A percentile compares a stretch with the other conserved stretches of the same genome.
Evolutionary conservation across 306 rosid genomes (phyloP).

Genomic region (Leucaena leucocephala): DNA sequence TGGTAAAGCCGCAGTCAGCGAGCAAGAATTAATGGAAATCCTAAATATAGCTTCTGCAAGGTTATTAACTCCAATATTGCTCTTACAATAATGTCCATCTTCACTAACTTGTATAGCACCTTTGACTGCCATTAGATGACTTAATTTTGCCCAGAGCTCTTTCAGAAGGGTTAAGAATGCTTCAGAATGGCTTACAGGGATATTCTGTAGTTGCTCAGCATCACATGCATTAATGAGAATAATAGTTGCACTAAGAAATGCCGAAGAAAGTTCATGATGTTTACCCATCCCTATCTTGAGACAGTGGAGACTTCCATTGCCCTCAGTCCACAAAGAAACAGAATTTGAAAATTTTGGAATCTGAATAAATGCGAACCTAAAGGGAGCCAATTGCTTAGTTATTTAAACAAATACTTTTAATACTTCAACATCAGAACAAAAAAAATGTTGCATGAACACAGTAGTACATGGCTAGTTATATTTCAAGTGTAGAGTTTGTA

Average conservation of each 20-base stretch:
- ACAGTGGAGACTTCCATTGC: constrained; percentile 32
- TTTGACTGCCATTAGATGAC: constrained; percentile 36
- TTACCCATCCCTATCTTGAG: constrained; percentile 54
- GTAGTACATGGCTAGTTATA: neutral
- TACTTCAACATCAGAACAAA: constrained; percentile 7
- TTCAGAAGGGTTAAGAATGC: constrained; percentile 47
- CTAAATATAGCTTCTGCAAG: constrained; percentile 72
- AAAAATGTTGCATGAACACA: neutral
- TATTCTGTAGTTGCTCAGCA: constrained; percentile 50
- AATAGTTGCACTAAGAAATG: constrained; percentile 55
- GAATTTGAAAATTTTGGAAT: constrained; percentile 49
- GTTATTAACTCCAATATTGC: constrained; percentile 56
- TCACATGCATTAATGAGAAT: constrained; percentile 61
- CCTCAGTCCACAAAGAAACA: constrained; percentile 50
- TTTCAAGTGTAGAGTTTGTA: neutral
- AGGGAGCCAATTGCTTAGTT: constrained; percentile 43
- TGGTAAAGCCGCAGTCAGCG: constrained; percentile 38
- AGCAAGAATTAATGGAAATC: constrained; percentile 57
- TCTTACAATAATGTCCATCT: constrained; percentile 42
- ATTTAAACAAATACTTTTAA: constrained; percentile 12
- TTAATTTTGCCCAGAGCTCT: constrained; percentile 53
- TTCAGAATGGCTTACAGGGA: constrained; percentile 46
- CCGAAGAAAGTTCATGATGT: constrained; percentile 60
- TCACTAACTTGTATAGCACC: constrained; percentile 34
- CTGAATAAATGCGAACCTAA: constrained; percentile 74